Conservation (phyloP, 75 land plant genomes). For the Isoetes taiwanensis region DNA sequence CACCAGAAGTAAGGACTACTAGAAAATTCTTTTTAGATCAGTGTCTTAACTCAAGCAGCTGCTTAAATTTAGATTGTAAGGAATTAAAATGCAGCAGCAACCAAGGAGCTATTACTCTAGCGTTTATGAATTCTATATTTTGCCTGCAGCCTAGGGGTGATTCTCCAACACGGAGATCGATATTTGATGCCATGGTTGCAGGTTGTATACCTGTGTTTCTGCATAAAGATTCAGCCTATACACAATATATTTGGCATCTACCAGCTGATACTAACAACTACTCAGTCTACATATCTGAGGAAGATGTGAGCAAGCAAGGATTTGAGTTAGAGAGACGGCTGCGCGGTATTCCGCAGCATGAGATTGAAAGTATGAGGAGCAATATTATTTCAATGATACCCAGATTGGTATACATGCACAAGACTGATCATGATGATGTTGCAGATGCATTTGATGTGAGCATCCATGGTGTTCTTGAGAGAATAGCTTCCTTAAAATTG, state of each 20-base stretch:
- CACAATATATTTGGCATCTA: conserved; percentile 33
- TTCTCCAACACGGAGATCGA: conserved; percentile 22
- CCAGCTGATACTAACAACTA: conserved; percentile 11
- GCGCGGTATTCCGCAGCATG: conserved; percentile 11
- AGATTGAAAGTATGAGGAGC: conserved; percentile 43
- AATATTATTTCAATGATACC: conserved; percentile 36
- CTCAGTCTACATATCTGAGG: conserved; percentile 20
- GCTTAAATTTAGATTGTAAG: no score
- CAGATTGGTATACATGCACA: conserved; percentile 47
- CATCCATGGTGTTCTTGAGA: no score
- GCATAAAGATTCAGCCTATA: conserved; percentile 18
- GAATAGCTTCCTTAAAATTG: no score
- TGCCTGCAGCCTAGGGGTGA: conserved; percentile 25
- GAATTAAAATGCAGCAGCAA: no score
- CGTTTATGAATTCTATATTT: conserved; percentile 20
- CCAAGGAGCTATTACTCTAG: conserved; percentile 29
- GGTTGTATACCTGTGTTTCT: conserved; percentile 33
- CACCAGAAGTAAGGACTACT: no score
- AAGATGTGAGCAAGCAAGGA: conserved; percentile 14
- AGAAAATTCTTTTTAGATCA: no score
- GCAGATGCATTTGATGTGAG: no score
- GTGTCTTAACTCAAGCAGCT: no score
- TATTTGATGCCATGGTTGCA: conserved; percentile 25
- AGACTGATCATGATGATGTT: no score
- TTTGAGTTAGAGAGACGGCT: no score